Evolutionary conservation across 2,329 filamentous ascomycete species (phyloP), one percentile per base, ranked within the genome.

Genomic region (Leptographium wingfieldii): DNA sequence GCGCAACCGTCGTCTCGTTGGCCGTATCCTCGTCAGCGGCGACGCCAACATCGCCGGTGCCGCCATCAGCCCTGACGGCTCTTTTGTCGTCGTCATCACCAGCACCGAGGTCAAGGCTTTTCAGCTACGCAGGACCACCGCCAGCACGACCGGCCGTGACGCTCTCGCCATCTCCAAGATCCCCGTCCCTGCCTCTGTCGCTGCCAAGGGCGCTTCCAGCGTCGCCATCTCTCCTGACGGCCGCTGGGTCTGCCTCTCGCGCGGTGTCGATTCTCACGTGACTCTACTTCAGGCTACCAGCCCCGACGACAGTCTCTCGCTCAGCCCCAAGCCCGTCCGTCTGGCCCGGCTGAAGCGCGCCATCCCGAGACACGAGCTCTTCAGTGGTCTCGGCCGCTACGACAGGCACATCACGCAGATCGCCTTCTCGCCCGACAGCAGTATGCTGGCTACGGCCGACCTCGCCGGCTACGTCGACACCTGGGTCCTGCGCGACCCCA

Each of bases 401-500:
- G 83, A 90, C 63, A 82, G 87, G 69, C 86, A 80, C 53, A 84
- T 97, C 65, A 85, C 81, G 43, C 86, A 89, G 59, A 71, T 86
- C 31, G 79, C 85, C 2, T 96, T 97, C 71, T 92, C 91, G 11
- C 77, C 85, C 5, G 87, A 96, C 69, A 90, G 88, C 69, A 84
- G 81, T 65, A 82, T 95, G 63, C 75, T 97, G 55, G 91, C 87
- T 10, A 82, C 85, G 35, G 85, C 87, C 55, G 92, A 96, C 70
- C 73, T 96, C 58, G 85, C 87, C 52, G 94, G 94, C 52, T 90
- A 86, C 71, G 78, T 97, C 38, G 92, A 97, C 69, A 90, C 86
- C 22, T 99, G 92, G 88, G 74, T 90, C 1, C 73, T 95, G 59
- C 79, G 83, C 68, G 80, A 80, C 46, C 71, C 80, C 62, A 16